Evolutionary conservation across 352 stramenopile species (phyloP), one percentile per base, ranked within the genome.

Genomic region (Paralagenidium karlingii): DNA sequence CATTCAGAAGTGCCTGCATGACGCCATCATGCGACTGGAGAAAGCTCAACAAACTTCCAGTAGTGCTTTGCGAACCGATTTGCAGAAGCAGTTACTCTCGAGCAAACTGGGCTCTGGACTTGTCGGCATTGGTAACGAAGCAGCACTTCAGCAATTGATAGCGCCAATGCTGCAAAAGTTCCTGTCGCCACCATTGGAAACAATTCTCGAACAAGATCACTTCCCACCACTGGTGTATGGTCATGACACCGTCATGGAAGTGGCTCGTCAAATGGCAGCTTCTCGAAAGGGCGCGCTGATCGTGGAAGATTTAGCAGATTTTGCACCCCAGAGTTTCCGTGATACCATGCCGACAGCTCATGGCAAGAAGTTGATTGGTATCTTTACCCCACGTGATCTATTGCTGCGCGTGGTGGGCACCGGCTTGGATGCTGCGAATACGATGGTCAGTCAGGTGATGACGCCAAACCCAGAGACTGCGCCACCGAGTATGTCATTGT

Each of bases 1-100:
- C 37, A 99, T 99, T 53, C 93, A 96, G 26, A 98, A 99, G 57
- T 99, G 96, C 48, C 54, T 99, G 45, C 97, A 98, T 69, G 95
- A 99, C 55, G 94, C 94, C 2, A 98, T 99, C 52, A 88, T 71
- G 13, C 94, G 96, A 31, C 73, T 99, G 5, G 96, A 99, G 50
- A 96, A 88, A 47, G 78, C 78, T 3, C 71, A 78, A 53, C 64
- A 84, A 24, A 66, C 68, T 7, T 84, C 75, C 6, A 89, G 73
- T 28, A 71, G 73, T 0, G 68, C 60, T 19, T 59, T 89, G 8
- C 73, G 69, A 7, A 63, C 82, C 34, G 79, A 81, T 21, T 42
- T 91, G 13, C 71, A 91, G 58, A 83, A 76, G 44, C 73, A 89
- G 46, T 38, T 89, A 11, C 54, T 86, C 22, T 48, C 69, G 0